Percentiles rank a stretch among this genome's conserved stretches.
Conservation (phyloP, 2,329 filamentous ascomycete genomes). For the Diaporthe helianthi region DNA sequence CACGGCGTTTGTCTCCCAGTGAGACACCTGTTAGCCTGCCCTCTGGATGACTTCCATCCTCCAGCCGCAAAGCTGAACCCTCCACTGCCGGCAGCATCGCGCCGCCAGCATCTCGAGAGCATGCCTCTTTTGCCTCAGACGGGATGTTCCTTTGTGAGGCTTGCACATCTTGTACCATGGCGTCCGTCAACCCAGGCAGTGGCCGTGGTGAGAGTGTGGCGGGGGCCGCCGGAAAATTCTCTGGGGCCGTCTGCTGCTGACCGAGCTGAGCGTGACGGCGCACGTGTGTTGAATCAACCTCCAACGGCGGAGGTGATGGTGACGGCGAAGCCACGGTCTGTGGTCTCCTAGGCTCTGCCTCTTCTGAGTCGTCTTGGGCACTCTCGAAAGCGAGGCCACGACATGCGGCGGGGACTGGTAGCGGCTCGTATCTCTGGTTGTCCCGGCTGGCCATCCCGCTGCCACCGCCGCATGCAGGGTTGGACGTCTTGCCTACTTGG, state of each 20-base stretch:
- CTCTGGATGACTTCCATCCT: not conserved
- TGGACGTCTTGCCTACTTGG: not conserved
- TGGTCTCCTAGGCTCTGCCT: too few species aligned
- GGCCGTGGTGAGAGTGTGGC: not conserved
- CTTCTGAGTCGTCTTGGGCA: not conserved
- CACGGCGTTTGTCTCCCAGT: not conserved
- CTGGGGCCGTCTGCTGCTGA: not conserved
- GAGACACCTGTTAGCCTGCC: not conserved
- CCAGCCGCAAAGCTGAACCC: not conserved
- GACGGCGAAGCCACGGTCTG: not conserved
- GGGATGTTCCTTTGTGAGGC: not conserved
- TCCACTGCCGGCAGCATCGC: not conserved
- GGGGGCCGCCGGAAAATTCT: not conserved
- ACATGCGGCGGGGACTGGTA: not conserved
- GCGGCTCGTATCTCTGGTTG: not conserved
- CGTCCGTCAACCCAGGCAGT: not conserved
- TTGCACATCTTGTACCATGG: not conserved
- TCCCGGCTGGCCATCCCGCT: not conserved
- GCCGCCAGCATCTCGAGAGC: not conserved
- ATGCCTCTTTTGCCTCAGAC: not conserved
- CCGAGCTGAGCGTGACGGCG: not conserved
- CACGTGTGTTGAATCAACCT: not conserved
- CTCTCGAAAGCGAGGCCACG: not conserved
- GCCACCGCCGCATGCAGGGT: not conserved
- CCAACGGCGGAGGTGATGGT: not conserved